These are phyloP conservation scores for Tanacetum coccineum DNA, from an alignment of 129 eudicot species.

Conservation along the genomic window DNA sequence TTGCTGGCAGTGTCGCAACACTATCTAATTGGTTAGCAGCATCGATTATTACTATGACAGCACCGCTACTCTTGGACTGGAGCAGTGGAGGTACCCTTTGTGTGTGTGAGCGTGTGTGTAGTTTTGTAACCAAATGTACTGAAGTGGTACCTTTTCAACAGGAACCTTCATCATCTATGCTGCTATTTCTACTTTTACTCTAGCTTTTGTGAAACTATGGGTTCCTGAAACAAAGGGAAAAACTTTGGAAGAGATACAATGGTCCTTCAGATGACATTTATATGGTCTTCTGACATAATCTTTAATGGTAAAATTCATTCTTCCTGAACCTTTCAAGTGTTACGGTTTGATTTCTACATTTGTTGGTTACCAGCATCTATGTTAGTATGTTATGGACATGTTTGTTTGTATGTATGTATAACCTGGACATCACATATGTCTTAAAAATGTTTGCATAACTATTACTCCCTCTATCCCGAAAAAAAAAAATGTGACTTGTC, in stretches of 20 bases:
- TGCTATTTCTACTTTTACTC: constrained; percentile 45
- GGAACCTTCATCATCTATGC: constrained; percentile 73
- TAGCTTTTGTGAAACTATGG: constrained; percentile 60
- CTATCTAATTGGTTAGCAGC: constrained; percentile 68
- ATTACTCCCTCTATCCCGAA: not conserved
- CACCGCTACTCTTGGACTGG: constrained; percentile 64
- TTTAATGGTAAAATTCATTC: constrained; percentile 7
- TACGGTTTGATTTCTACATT: not conserved
- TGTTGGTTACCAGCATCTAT: not conserved
- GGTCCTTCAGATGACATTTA: constrained; percentile 50
- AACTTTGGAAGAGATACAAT: constrained; percentile 82
- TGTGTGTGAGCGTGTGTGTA: constrained; percentile 9
- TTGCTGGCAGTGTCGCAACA: constrained; percentile 89
- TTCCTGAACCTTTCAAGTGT: constrained; percentile 5
- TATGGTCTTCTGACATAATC: constrained; percentile 14
- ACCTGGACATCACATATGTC: not conserved
- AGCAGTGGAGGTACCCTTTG: constrained; percentile 71
- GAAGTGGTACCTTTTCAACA: constrained; percentile 24
- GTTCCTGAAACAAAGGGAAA: constrained; percentile 92
- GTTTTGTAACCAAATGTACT: constrained; percentile 19
- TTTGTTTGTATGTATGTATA: not conserved
- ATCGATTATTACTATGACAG: constrained; percentile 64
- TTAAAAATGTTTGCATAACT: not conserved
- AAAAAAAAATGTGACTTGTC: not conserved
- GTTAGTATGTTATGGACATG: not conserved